A percentile compares a stretch with the other conserved stretches of the same genome.
phyloP scores from a whole-genome alignment of 2,329 filamentous ascomycete genomes.

The Calonectria naviculata region DNA sequence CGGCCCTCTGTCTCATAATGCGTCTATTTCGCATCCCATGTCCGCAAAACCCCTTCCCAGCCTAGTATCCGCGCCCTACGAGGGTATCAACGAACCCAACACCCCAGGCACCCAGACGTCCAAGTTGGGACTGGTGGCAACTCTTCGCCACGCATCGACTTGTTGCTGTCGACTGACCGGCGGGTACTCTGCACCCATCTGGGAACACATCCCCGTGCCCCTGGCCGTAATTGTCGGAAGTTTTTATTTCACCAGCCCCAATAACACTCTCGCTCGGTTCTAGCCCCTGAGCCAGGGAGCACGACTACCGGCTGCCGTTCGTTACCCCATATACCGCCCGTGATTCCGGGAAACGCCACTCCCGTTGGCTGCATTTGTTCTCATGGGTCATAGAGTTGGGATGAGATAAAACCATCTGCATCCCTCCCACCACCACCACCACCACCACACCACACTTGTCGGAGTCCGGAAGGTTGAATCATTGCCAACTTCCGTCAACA shows the following conservation, averaged over 20 bases:
- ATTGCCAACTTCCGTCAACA: neutral
- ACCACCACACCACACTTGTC: too few relatives aligned
- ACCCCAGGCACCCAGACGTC: neutral
- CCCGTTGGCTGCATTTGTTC: neutral
- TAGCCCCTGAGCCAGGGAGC: neutral
- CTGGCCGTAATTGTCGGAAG: neutral
- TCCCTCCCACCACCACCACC: neutral
- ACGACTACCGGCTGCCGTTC: neutral
- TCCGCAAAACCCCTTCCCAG: neutral
- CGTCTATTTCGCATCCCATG: neutral
- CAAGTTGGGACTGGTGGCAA: neutral
- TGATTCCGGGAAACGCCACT: neutral
- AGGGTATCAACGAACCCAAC: neutral
- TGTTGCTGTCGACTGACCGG: neutral
- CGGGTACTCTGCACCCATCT: neutral
- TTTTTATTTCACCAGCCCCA: neutral
- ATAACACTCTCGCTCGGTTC: neutral
- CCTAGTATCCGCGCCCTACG: neutral
- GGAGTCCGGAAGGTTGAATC: neutral
- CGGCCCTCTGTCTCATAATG: neutral
- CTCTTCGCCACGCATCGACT: neutral
- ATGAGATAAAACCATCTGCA: neutral
- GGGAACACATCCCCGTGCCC: neutral
- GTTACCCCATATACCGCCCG: slow-evolving; percentile 6
- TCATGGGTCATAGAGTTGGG: neutral